Base-by-base conservation (phyloP, 305 asterid genomes). In the Salvia sclarea region DNA sequence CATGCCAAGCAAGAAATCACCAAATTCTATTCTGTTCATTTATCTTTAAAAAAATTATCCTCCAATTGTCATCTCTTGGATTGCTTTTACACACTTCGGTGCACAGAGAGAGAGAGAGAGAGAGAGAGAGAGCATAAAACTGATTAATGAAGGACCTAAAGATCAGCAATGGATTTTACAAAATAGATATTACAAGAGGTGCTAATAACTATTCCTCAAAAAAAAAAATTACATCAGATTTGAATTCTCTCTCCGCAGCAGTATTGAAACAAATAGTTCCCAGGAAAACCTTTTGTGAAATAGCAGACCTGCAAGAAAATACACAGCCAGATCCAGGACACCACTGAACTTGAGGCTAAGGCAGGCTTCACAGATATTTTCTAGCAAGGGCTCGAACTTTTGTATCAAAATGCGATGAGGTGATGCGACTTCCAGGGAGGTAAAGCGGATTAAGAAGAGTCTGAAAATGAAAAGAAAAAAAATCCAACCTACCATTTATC, bases 301-400 rank as follows among this genome's bases (percentile, higher is more conserved):
- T 40, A 69, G 79, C 69, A 68, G 58, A 78, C 73, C 76, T 68
- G 76, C 64, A 20, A 48, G 65, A 61, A 76, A 30, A 38, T 30
- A 72, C 28, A 63, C 63, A 30, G 37, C 50, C 60, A 58, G 68
- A 76, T 61, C 74, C 78, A 70, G 25, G 30, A 37, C n/a, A 38
- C 66, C 59, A 61, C 7, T 20, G 50, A 58, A 40, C 5, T 7
- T 40, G 48, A 50, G 30, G 64, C 30, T 40, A 53, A 50, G 30
- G 64, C 30, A 30, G 20, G 70, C 74, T 78, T 89, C 83, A 91
- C 54, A 93, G 77, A 71, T 93, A 89, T 71, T 85, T 93, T 67
- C 97, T 83, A 8, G 97, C 98, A 43, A 90, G 97, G 67, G 97
- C 95, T 73, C 96, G 79, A 30, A 92, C 95, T 84, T 92, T 92